A percentile compares a stretch with the other conserved stretches of the same genome.
phyloP scores from a whole-genome alignment of 192 early-diverging fungal genomes.

The Spizellomyces punctatus region DNA sequence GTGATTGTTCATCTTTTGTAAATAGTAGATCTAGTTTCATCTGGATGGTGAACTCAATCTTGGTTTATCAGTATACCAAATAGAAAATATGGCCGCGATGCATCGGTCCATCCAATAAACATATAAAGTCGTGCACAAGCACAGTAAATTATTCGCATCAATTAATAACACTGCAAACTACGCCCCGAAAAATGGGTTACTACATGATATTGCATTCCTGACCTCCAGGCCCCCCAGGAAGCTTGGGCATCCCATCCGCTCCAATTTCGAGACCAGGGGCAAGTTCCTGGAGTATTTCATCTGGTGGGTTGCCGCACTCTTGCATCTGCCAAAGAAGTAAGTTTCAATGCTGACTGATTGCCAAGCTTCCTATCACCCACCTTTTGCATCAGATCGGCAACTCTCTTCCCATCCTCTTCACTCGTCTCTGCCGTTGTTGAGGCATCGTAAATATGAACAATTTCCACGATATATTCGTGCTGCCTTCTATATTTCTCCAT shows the following conservation, averaged over 20 bases:
- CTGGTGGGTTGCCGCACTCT: conserved; percentile 93
- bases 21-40: too few relatives aligned
- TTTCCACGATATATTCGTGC: conserved; percentile 74
- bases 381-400: conserved; percentile 93
- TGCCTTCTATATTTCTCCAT: conserved; percentile 79
- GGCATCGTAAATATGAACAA: conserved; percentile 79
- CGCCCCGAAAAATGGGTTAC: not conserved
- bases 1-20: too few relatives aligned
- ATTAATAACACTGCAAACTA: too few relatives aligned
- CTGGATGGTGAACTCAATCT: too few relatives aligned
- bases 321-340: conserved; percentile 72
- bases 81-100: too few relatives aligned
- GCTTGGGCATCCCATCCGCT: conserved; percentile 67
- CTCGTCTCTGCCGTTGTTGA: conserved; percentile 62
- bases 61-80: too few relatives aligned
- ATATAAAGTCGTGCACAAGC: too few relatives aligned
- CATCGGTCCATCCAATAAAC: too few relatives aligned
- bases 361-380: conserved; percentile 38
- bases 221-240: conserved; percentile 46
- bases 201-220: conserved; percentile 43
- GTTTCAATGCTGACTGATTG: not conserved
- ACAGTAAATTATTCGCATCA: too few relatives aligned
- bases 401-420: conserved; percentile 65
- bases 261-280: conserved; percentile 91
- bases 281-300: conserved; percentile 84